Percentiles rank a stretch among this genome's conserved stretches.
These are phyloP conservation scores for Fagus crenata DNA, from an alignment of 306 rosid genomes.

Conservation along the genomic window DNA sequence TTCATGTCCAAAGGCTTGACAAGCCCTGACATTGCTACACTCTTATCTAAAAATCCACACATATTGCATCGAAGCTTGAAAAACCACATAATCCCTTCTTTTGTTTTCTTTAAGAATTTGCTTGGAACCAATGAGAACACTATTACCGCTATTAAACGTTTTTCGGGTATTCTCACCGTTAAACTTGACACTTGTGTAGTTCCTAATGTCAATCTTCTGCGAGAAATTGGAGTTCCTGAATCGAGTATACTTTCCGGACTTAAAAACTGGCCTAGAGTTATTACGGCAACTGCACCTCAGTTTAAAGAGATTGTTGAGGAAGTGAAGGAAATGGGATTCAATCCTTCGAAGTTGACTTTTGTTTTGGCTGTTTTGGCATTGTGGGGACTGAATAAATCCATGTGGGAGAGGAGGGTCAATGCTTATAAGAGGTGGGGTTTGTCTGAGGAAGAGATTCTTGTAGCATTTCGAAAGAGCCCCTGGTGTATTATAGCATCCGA, in stretches of 20 bases:
- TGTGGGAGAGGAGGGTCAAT: constrained; percentile 43
- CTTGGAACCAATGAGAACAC: not conserved
- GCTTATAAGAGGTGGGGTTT: constrained; percentile 60
- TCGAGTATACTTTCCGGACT: not conserved
- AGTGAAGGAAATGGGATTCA: constrained; percentile 46
- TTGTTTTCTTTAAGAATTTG: not conserved
- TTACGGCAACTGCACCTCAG: not conserved
- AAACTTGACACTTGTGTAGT: not conserved
- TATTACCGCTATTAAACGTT: not conserved
- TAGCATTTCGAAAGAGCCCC: constrained; percentile 46
- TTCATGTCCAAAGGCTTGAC: constrained; percentile 20
- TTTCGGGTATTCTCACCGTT: not conserved
- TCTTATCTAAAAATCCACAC: not conserved
- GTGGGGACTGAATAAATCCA: constrained; percentile 18
- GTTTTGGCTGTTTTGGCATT: constrained; percentile 43
- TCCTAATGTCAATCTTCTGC: constrained; percentile 6
- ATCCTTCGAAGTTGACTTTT: constrained; percentile 10
- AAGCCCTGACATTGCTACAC: not conserved
- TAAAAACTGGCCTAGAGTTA: not conserved
- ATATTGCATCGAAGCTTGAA: constrained; percentile 2
- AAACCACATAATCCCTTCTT: constrained; percentile 8
- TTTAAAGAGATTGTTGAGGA: constrained; percentile 17
- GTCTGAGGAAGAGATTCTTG: constrained; percentile 35
- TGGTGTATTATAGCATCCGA: constrained; percentile 34
- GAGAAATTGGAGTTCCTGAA: constrained; percentile 20